Base-by-base conservation (phyloP, 2,329 filamentous ascomycete species). In the Podosphaera fusca region DNA sequence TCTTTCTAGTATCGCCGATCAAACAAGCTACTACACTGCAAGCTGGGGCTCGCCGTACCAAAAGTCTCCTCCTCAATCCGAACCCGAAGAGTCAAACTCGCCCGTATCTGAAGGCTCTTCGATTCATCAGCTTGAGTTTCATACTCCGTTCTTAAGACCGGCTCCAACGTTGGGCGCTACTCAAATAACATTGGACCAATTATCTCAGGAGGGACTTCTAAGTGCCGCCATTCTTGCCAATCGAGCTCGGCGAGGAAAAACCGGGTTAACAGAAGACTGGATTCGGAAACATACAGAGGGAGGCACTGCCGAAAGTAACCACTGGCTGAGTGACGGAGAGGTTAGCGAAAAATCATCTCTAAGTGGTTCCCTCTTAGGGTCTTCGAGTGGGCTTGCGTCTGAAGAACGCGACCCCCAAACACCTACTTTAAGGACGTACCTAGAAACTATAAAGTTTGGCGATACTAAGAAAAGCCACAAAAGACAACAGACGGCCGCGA, bases 21-120 rank as follows among this genome's bases (percentile, higher is more conserved):
- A 62, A 31, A 63, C 64, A 12, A 64, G 72, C 74, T 80, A 77
- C 68, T 75, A 75, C 59, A 92, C 87, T 52, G 84, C 87, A 54
- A 89, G 84, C 68, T 95, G 89, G 88, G 89, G 89, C 58, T 95
- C 88, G 56, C 89, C 89, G 30, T 95, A 95, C 70, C 82, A 85
- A 45, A 72, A 75, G 10, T 83, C 78, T 58, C 51, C 69, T 75
- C 59, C 70, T 75, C 56, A 59, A 21, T 59, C 57, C 33, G 63
- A 62, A 2, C 60, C 64, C 57, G 61, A 57, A 57, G 74, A 74
- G 56, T 70, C 70, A 56, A 70, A 72, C 60, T 79, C 77, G 63
- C 72, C 74, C 61, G 76, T 76, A 66, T 82, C 78, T 68, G 78
- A 67, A 75, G 78, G 78, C 60, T 78, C 74, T 50, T 78, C 75